These are phyloP conservation scores for Lobulomyces angularis DNA, from an alignment of 192 early-diverging fungal species.

Conservation along the genomic window DNA sequence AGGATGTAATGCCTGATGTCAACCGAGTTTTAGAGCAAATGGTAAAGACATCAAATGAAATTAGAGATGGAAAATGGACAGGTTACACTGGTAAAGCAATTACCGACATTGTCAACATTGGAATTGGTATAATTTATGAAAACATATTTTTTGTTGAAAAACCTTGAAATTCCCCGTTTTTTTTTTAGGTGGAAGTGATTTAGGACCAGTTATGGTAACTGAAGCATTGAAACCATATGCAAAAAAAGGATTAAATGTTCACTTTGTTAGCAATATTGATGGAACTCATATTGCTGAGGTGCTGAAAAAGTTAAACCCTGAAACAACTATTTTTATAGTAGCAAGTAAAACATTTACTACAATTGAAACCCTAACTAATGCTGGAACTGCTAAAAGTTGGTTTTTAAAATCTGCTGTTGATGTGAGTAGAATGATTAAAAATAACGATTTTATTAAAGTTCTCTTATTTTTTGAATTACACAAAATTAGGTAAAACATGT, in stretches of 20 bases:
- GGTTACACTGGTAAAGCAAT: constrained; percentile 92
- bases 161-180: too few relatives aligned
- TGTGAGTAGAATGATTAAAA: constrained; percentile 28
- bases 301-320: constrained; percentile 72
- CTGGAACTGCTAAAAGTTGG: constrained; percentile 85
- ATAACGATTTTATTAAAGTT: constrained; percentile 1
- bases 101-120: constrained; percentile 95
- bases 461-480: neutral
- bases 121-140: too few relatives aligned
- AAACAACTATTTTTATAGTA: constrained; percentile 86
- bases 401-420: constrained; percentile 78
- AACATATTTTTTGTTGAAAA: too few relatives aligned
- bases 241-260: constrained; percentile 60
- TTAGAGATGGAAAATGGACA: constrained; percentile 86
- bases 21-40: constrained; percentile 91
- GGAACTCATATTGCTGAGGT: constrained; percentile 94
- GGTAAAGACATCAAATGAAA: constrained; percentile 63
- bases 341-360: constrained; percentile 98
- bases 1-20: constrained; percentile 91
- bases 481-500: constrained; percentile 48
- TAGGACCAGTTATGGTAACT: constrained; percentile 98
- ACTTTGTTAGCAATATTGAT: constrained; percentile 98
- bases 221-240: constrained; percentile 93
- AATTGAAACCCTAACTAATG: constrained; percentile 97
- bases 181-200: constrained; percentile 94